Percentiles rank a stretch among this genome's conserved stretches.
phyloP scores from a whole-genome alignment of 2,329 filamentous ascomycete species.

The Sporothrix luriei region DNA sequence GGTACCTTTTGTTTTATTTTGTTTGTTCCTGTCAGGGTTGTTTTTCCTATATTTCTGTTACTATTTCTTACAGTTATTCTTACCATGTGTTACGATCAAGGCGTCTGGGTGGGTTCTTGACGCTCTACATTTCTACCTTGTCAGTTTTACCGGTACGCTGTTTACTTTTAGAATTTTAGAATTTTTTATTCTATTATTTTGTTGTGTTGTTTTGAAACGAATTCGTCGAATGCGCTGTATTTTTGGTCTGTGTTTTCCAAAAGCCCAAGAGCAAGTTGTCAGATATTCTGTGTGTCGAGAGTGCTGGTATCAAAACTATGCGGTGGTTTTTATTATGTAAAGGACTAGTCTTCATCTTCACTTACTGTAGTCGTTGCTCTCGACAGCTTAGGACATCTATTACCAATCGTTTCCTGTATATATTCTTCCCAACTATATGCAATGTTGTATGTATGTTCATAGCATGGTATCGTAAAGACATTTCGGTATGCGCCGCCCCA shows the following conservation, averaged over 20 bases:
- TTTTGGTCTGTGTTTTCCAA: not conserved
- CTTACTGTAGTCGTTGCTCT: not conserved
- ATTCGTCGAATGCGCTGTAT: not conserved
- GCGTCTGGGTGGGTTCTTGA: not conserved
- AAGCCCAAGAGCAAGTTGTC: not conserved
- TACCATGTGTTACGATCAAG: not conserved
- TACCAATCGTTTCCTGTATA: not conserved
- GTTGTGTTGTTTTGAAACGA: not conserved
- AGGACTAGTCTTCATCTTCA: not conserved
- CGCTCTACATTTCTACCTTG: not conserved
- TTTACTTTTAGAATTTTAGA: not conserved
- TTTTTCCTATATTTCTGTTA: not conserved
- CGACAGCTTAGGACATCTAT: not conserved
- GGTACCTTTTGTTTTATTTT: not conserved
- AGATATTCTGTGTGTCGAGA: not conserved
- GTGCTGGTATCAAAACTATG: not conserved
- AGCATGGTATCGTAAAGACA: conserved; percentile 14
- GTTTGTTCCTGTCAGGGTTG: not conserved
- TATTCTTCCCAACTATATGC: not conserved
- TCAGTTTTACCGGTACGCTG: not conserved
- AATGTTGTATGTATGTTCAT: not conserved
- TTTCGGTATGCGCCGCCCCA: not conserved
- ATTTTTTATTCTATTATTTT: too few relatives aligned
- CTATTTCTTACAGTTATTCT: not conserved
- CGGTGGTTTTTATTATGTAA: not conserved